Evolutionary conservation across 805 yeast species (phyloP).

Genomic region (Ogataea nitratoaversa): DNA sequence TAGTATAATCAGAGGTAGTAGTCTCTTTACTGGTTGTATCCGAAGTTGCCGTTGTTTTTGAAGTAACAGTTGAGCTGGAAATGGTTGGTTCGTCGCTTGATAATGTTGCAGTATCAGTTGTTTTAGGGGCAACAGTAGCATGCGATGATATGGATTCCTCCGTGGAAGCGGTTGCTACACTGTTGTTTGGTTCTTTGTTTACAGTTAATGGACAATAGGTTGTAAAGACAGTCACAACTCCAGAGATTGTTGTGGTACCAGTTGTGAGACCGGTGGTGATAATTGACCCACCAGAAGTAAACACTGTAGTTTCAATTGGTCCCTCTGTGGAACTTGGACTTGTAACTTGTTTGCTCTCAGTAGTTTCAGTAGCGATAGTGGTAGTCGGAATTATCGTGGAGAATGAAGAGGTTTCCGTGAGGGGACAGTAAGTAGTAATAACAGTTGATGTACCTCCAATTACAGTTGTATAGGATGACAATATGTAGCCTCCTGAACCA

Average conservation of each 20-base stretch:
- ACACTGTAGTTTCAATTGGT: neutral
- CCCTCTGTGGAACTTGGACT: too few relatives aligned
- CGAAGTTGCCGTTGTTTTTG: conserved; percentile 6
- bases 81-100: too few relatives aligned
- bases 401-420: neutral
- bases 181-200: too few relatives aligned
- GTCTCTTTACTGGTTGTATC: conserved; percentile 9
- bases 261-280: conserved; percentile 3
- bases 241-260: conserved; percentile 12
- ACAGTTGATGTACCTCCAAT: conserved; percentile 6
- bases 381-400: neutral
- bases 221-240: conserved; percentile 16
- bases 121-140: conserved; percentile 3
- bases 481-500: conserved; percentile 2
- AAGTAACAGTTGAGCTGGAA: neutral
- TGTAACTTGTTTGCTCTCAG: too few relatives aligned
- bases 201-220: conserved; percentile 14
- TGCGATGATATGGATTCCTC: too few relatives aligned
- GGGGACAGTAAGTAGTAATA: conserved; percentile 19
- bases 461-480: conserved; percentile 16
- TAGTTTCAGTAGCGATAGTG: conserved; percentile 1
- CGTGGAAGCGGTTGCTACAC: too few relatives aligned
- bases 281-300: neutral
- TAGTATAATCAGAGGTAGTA: conserved; percentile 3
- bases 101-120: too few relatives aligned